Evolutionary conservation across 192 early-diverging fungal species (phyloP).

Genomic region (Gamsiella multidivaricata): DNA sequence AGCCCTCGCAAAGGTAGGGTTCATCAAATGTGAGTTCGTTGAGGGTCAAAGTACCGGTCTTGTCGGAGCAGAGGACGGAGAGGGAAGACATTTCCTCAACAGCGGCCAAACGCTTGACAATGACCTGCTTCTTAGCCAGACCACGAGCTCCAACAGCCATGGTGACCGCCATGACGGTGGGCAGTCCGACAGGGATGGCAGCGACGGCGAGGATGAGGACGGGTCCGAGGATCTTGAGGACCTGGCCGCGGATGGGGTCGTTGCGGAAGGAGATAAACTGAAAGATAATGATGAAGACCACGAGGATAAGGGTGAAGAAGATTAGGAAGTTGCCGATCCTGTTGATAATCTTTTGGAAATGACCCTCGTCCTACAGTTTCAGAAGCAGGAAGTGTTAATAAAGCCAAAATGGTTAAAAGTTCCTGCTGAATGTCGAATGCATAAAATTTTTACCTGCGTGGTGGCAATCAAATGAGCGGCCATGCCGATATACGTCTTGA

Average conservation of each 20-base stretch:
- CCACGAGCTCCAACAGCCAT: constrained; percentile 85
- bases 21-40: constrained; percentile 84
- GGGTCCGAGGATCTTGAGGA: constrained; percentile 61
- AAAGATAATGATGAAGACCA: constrained; percentile 65
- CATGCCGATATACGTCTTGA: constrained; percentile 79
- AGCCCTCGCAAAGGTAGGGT: constrained; percentile 61
- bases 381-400: too few species aligned
- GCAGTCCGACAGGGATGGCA: constrained; percentile 83
- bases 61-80: constrained; percentile 72
- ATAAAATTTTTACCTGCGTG: constrained; percentile 54
- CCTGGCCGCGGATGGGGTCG: constrained; percentile 64
- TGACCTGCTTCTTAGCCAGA: constrained; percentile 78
- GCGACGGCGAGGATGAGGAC: constrained; percentile 80
- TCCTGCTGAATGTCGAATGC: background rate
- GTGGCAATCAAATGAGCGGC: constrained; percentile 76
- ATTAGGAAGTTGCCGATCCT: constrained; percentile 83
- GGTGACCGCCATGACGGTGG: constrained; percentile 86
- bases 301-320: constrained; percentile 63
- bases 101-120: constrained; percentile 82
- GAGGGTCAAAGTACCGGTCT: constrained; percentile 82
- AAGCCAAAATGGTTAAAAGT: too few species aligned
- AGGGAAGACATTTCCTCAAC: constrained; percentile 85
- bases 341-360: constrained; percentile 84
- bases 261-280: constrained; percentile 56
- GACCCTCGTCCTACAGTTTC: constrained; percentile 62